Evolutionary conservation across 2,329 filamentous ascomycete genomes (phyloP), one percentile per base, ranked within the genome.

Genomic region (Trichoderma sp.): DNA sequence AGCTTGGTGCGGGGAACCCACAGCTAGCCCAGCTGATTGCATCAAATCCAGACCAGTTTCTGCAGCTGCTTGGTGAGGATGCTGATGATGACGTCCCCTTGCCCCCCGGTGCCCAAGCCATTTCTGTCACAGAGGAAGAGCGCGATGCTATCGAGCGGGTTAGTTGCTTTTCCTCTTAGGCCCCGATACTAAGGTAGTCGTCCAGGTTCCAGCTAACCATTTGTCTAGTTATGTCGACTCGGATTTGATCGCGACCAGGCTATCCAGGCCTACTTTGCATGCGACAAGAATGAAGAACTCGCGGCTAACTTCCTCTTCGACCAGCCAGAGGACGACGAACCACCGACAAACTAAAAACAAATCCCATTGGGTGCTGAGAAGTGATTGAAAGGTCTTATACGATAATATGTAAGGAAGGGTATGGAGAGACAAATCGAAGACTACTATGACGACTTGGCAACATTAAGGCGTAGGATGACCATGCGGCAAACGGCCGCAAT

Each of bases 281-380:
- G 95, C 80, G 95, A 99, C 81, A 99, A 98, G 87, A 98, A 99
- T 79, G 95, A 99, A 82, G 95, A 99, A 81, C 86, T 99, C 61
- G 95, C 95, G 0, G 95, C 95, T 71, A 99, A 99, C 82, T 98
- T 97, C 80, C 85, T 99, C 69, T 99, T 99, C 77, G 95, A 99
- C 75, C 93, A 98, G 81, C 94, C 94, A 10, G 93, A 97, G 70
- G 94, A 97, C 57, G 90, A 92, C 39, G 89, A 91, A 68, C 81
- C 83, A 35, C 76, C 80, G 10, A 77, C 80, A 69, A 81, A 83
- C 74, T 84, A 80, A 78, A 70, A 71, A 48, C 78, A 27, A 32
- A 34, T 1, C 12, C 22, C 3, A 32, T 52, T 27, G 32, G 15
- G 19, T 17, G 59, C 37, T 34, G 42, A 60, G 53, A 64, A 35